These are phyloP conservation scores for Lasiodiplodia gonubiensis DNA, from an alignment of 2,329 filamentous ascomycete genomes.

Conservation along the genomic window DNA sequence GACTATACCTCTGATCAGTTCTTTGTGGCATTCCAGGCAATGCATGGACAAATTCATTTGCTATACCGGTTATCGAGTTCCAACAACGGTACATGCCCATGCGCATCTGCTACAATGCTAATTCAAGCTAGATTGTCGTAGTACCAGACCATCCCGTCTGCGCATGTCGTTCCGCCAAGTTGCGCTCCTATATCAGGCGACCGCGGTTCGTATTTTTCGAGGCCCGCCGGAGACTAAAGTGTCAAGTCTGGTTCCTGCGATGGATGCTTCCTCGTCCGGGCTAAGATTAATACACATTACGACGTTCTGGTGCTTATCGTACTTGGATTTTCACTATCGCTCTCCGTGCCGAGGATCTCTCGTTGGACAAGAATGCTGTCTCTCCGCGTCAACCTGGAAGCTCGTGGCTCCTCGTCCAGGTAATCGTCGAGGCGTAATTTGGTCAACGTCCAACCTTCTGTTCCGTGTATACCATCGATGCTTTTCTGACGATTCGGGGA, in stretches of 20 bases:
- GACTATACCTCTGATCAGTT: constrained; percentile 23
- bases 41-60: constrained; percentile 13
- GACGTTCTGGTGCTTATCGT: not conserved
- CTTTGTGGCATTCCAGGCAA: constrained; percentile 18
- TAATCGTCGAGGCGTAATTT: not conserved
- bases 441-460: not conserved
- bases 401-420: not conserved
- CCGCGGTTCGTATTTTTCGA: not conserved
- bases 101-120: not conserved
- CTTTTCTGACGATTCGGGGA: not conserved
- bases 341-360: not conserved
- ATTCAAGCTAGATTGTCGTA: not conserved
- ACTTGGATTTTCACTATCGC: too few relatives aligned
- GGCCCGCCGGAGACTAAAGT: not conserved
- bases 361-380: not conserved
- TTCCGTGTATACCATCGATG: not conserved
- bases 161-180: not conserved
- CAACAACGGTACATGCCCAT: not conserved
- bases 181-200: not conserved
- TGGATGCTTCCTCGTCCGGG: not conserved
- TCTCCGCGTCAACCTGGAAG: not conserved
- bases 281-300: not conserved
- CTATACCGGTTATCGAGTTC: not conserved
- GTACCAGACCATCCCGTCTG: not conserved
- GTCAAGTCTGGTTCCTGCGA: not conserved